These are phyloP conservation scores for Arbutus unedo DNA, from an alignment of 148 eudicot species.

Conservation along the genomic window DNA sequence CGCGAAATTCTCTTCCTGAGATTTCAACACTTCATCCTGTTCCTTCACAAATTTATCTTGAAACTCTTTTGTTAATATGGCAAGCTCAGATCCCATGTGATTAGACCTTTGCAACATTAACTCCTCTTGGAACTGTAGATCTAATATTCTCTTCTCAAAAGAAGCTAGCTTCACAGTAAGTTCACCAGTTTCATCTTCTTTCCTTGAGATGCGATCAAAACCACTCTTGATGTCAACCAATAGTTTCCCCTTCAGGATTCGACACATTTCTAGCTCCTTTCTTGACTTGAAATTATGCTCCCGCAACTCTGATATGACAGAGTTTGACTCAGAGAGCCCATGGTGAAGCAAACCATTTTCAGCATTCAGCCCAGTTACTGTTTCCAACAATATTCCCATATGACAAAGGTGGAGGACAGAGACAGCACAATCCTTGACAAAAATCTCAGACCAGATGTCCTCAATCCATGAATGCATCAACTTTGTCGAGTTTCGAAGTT, in stretches of 20 bases:
- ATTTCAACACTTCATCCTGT: conserved; percentile 34
- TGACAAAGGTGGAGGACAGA: conserved; percentile 74
- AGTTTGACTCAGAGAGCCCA: conserved; percentile 61
- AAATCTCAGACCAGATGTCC: conserved; percentile 74
- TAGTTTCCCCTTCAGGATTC: conserved; percentile 49
- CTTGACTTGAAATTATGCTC: conserved; percentile 54
- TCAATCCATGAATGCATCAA: conserved; percentile 55
- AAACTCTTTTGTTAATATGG: conserved; percentile 49
- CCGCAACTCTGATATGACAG: conserved; percentile 49
- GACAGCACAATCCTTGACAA: conserved; percentile 63
- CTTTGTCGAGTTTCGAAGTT: conserved; percentile 38
- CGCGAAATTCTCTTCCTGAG: conserved; percentile 46
- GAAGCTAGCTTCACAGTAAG: conserved; percentile 45
- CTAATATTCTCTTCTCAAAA: conserved; percentile 54
- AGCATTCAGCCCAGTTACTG: conserved; percentile 54
- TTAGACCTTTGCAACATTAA: conserved; percentile 65
- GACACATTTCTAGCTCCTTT: conserved; percentile 61
- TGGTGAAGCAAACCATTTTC: conserved; percentile 66
- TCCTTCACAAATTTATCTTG: conserved; percentile 50
- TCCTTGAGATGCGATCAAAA: conserved; percentile 51
- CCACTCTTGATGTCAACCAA: conserved; percentile 59
- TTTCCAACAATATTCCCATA: conserved; percentile 66
- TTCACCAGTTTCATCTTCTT: conserved; percentile 55
- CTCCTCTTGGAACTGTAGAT: conserved; percentile 70
- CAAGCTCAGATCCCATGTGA: conserved; percentile 58